Conservation (phyloP, 257 asterid species). For the Gentiana macrophylla region DNA sequence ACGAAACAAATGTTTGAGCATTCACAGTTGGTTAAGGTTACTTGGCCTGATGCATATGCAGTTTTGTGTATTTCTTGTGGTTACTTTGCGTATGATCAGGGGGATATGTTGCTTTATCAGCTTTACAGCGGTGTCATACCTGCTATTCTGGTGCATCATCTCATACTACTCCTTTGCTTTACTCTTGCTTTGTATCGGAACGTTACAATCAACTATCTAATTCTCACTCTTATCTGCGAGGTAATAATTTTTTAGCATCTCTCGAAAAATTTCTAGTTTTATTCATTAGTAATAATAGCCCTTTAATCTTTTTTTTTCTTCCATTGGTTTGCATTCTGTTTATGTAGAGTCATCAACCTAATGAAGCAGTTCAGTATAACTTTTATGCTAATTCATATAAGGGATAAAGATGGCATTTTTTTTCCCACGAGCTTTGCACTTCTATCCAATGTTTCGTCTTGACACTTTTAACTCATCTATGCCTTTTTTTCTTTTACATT, state of each 20-base stretch:
- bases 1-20: constrained; percentile 61
- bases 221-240: constrained; percentile 93
- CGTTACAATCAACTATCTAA: constrained; percentile 82
- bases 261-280: background rate
- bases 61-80: constrained; percentile 78
- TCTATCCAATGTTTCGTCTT: too few relatives aligned
- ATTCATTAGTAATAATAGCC: background rate
- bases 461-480: too few relatives aligned
- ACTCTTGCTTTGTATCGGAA: constrained; percentile 78
- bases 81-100: constrained; percentile 93
- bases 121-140: constrained; percentile 74
- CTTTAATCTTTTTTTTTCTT: too few relatives aligned
- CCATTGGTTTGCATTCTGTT: too few relatives aligned
- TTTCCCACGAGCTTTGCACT: too few relatives aligned
- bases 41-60: constrained; percentile 72
- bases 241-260: constrained; percentile 14
- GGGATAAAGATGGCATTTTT: too few relatives aligned
- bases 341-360: too few relatives aligned
- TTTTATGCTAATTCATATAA: too few relatives aligned
- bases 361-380: too few relatives aligned
- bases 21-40: constrained; percentile 53
- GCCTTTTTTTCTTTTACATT: too few relatives aligned
- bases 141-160: constrained; percentile 72
- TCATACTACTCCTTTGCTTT: constrained; percentile 77
- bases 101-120: constrained; percentile 64